phyloP scores from a whole-genome alignment of 2,329 filamentous ascomycete genomes.

The Colletotrichum liriopes region DNA sequence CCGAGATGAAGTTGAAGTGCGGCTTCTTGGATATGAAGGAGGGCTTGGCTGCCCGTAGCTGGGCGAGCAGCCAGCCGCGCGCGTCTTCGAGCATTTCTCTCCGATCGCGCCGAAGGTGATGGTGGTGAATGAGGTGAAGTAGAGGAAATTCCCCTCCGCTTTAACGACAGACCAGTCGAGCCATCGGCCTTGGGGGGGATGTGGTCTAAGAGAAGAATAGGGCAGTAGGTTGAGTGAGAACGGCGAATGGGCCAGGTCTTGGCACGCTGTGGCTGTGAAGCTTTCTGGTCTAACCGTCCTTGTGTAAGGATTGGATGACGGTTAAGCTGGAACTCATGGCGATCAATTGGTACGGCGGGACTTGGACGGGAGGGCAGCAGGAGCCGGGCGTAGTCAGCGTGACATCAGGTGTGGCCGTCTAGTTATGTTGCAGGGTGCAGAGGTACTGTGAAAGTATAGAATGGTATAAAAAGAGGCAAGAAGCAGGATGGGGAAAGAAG shows the following conservation, averaged over 20 bases:
- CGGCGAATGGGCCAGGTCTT: conserved; percentile 36
- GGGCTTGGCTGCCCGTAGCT: conserved; percentile 67
- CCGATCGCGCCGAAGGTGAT: conserved; percentile 22
- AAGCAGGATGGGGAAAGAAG: conserved; percentile 16
- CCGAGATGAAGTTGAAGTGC: conserved; percentile 85
- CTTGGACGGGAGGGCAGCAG: conserved; percentile 1
- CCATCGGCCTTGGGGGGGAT: conserved; percentile 28
- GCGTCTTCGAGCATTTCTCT: conserved; percentile 52
- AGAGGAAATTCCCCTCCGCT: conserved; percentile 17
- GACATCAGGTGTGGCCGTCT: conserved; percentile 21
- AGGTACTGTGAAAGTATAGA: neutral
- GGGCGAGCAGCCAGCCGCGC: conserved; percentile 49
- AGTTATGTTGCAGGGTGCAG: conserved; percentile 9
- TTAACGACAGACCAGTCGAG: conserved; percentile 17
- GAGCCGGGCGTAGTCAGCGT: conserved; percentile 25
- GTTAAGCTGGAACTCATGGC: conserved; percentile 39
- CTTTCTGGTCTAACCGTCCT: conserved; percentile 40
- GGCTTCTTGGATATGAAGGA: conserved; percentile 73
- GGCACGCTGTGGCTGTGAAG: conserved; percentile 40
- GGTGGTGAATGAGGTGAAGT: neutral
- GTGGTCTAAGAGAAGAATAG: neutral
- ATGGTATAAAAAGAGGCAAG: neutral
- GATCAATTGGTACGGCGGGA: conserved; percentile 33
- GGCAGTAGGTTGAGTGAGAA: neutral
- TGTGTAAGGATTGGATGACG: conserved; percentile 40